Percentiles rank a stretch among this genome's conserved stretches.
These are phyloP conservation scores for Paramecium tetraurelia DNA, from an alignment of 73 alveolate species.

Conservation along the genomic window DNA sequence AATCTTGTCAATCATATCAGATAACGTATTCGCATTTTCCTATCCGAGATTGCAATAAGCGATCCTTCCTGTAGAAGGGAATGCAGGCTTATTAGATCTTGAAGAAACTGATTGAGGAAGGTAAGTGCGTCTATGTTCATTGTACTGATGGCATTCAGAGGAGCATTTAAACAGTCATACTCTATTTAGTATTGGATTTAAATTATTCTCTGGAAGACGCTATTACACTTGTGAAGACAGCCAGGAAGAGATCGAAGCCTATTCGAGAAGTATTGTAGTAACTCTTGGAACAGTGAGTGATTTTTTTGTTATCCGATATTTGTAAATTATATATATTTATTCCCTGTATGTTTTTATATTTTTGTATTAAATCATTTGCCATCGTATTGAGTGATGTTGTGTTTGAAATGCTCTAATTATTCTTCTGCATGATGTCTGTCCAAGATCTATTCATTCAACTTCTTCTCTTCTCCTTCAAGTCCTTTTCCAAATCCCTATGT, in stretches of 20 bases:
- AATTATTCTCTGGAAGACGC: background rate
- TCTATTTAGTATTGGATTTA: background rate
- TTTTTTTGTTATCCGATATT: background rate
- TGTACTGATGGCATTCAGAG: slow-evolving; percentile 34
- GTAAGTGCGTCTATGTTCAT: slow-evolving; percentile 2
- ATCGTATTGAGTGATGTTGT: background rate
- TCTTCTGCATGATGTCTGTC: slow-evolving; percentile 27
- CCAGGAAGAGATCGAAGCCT: background rate
- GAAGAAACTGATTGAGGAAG: background rate
- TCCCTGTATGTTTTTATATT: background rate
- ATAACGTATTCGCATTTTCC: background rate
- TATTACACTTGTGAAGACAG: background rate
- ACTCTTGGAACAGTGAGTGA: background rate
- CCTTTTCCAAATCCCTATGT: slow-evolving; percentile 30
- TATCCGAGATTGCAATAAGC: background rate
- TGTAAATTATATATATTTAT: background rate
- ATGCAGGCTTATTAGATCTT: background rate
- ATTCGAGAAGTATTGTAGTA: background rate
- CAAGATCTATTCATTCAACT: background rate
- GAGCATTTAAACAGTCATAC: slow-evolving; percentile 28
- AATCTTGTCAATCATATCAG: background rate
- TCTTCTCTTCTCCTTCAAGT: slow-evolving; percentile 5
- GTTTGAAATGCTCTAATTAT: slow-evolving; percentile 21
- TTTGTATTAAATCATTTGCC: background rate
- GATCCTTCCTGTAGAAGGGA: background rate